Base-by-base conservation (phyloP, 441 rosid species). In the Breynia disticha region DNA sequence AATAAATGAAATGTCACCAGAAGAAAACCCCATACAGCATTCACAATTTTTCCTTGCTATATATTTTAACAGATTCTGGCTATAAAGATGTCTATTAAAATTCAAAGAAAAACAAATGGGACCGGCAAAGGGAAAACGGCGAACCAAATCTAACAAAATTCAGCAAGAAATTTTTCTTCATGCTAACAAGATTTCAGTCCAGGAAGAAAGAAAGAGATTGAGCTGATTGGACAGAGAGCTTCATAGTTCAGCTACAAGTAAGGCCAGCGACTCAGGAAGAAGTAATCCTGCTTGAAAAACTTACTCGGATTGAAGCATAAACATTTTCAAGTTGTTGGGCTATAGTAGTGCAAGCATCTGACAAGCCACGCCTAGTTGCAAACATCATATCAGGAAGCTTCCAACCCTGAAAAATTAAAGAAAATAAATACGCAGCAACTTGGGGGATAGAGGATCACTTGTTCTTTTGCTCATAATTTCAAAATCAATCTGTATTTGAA, bases 381-480 rank as follows among this genome's bases (percentile, higher is more conserved):
- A 93, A 93, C 96, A 80, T 86, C 78, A 93, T 57, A 77, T 89
- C 93, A 55, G 96, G 95, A 79, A 93, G 86, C 56, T 80, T 86
- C 95, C 95, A 89, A 7, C 98, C 98, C 98, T 93, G 71, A 48
- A 56, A 66, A 46, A 28, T 62, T 2, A 45, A 20, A 58, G 46
- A 11, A 19, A 50, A 44, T 37, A 22, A 14, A 32, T 14, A 20
- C n/a, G n/a, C 49, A 50, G 21, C 42, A 38, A 37, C 43, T 18
- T 41, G 44, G 35, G 4, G 8, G 35, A 28, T 28, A 28, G 35
- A 28, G 32, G 8, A 9, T 28, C 35, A 28, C 35, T 4, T 28
- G 5, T 4, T 28, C 8, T 28, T 28, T 9, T 28, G 7, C 5
- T 28, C 35, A 28, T 4, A 24, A 28, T 28, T 28, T 28, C 35